phyloP scores from a whole-genome alignment of 208 protist species.

The Trypanosoma boissoni region DNA sequence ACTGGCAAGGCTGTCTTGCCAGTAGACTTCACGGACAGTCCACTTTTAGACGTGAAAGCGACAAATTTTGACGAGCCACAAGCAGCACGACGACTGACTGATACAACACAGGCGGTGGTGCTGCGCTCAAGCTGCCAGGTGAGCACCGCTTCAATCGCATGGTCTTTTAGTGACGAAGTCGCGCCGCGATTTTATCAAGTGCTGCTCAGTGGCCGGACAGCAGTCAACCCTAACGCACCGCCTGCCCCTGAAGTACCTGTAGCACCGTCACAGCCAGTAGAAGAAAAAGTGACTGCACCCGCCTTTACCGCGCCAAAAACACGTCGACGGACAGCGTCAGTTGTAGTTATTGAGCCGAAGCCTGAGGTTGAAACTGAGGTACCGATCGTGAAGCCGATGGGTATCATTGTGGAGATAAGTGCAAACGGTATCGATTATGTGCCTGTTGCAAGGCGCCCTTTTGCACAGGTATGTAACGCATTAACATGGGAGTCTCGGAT shows the following conservation, averaged over 20 bases:
- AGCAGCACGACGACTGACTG: constrained; percentile 9
- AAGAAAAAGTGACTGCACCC: neutral
- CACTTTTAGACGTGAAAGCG: constrained; percentile 28
- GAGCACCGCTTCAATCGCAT: constrained; percentile 4
- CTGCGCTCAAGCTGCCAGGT: constrained; percentile 8
- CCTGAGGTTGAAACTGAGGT: neutral
- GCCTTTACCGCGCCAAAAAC: neutral
- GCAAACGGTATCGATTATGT: constrained; percentile 73
- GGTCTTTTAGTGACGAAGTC: constrained; percentile 11
- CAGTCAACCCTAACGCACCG: neutral
- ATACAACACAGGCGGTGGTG: constrained; percentile 17
- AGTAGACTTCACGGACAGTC: constrained; percentile 27
- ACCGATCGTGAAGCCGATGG: constrained; percentile 8
- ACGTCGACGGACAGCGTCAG: neutral
- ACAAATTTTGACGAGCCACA: constrained; percentile 45
- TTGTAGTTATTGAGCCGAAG: neutral
- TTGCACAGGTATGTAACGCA: constrained; percentile 20
- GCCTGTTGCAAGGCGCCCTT: constrained; percentile 25
- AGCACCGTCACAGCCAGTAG: neutral
- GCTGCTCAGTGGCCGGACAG: constrained; percentile 8
- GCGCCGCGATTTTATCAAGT: constrained; percentile 21
- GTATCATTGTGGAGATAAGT: constrained; percentile 69
- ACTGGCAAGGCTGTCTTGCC: constrained; percentile 16
- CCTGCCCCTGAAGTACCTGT: neutral
- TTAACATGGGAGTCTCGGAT: constrained; percentile 35